A percentile compares a stretch with the other conserved stretches of the same genome.
phyloP scores from a whole-genome alignment of 2,329 filamentous ascomycete species.

The Exophiala sp. region DNA sequence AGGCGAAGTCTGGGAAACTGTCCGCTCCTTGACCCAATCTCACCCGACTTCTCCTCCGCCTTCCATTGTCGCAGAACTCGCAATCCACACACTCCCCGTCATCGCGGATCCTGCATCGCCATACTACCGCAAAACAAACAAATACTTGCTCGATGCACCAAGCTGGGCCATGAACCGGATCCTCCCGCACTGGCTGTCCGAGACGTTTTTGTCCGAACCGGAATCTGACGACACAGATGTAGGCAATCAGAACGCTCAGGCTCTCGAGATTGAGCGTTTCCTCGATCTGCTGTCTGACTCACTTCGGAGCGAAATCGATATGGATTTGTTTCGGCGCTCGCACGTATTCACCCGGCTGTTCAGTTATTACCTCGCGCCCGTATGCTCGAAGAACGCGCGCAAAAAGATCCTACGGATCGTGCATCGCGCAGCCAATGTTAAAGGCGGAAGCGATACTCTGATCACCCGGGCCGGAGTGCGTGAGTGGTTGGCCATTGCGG shows the following conservation, averaged over 20 bases:
- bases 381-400: constrained; percentile 57
- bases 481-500: constrained; percentile 56
- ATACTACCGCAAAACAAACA: constrained; percentile 82
- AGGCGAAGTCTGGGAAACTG: constrained; percentile 74
- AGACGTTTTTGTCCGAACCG: constrained; percentile 70
- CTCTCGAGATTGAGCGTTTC: constrained; percentile 50
- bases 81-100: constrained; percentile 63
- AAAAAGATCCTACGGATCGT: constrained; percentile 61
- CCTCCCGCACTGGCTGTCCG: constrained; percentile 60
- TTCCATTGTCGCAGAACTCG: constrained; percentile 72
- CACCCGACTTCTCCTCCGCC: constrained; percentile 62
- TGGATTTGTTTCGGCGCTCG: constrained; percentile 51
- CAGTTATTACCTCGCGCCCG: constrained; percentile 64
- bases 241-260: constrained; percentile 52
- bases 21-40: constrained; percentile 40
- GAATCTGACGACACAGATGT: constrained; percentile 60
- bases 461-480: constrained; percentile 71
- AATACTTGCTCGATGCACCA: constrained; percentile 74
- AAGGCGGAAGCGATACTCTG: constrained; percentile 70
- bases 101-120: constrained; percentile 73
- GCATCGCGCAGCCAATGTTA: constrained; percentile 63
- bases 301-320: constrained; percentile 35
- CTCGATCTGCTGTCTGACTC: constrained; percentile 24
- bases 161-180: constrained; percentile 63
- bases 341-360: constrained; percentile 73